Evolutionary conservation across 306 rosid species (phyloP).

Genomic region (Lathyrus oleraceus): DNA sequence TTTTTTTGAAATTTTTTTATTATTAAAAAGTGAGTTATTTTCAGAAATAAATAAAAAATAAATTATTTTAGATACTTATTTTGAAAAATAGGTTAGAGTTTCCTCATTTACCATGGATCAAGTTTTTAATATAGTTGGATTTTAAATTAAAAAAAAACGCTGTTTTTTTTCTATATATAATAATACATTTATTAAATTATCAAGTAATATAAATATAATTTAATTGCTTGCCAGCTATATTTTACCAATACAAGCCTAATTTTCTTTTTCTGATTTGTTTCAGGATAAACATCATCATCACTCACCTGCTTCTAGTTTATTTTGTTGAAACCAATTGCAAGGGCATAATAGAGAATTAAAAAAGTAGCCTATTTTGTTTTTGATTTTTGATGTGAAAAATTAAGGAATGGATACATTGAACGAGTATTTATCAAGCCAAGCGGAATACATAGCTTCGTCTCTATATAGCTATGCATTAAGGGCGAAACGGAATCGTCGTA

Average conservation of each 20-base stretch:
- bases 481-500: background rate
- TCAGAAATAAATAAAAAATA: too few relatives aligned
- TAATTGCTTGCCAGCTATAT: constrained; percentile 20
- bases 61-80: too few relatives aligned
- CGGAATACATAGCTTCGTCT: constrained; percentile 37
- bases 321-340: background rate
- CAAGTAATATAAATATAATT: background rate
- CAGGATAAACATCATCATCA: constrained; percentile 29
- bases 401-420: constrained; percentile 31
- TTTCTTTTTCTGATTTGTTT: background rate
- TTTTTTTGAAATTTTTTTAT: too few relatives aligned
- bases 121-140: too few relatives aligned
- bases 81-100: too few relatives aligned
- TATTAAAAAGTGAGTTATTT: too few relatives aligned
- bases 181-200: constrained; percentile 3
- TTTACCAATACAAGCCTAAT: background rate
- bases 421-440: constrained; percentile 25
- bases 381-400: background rate
- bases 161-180: background rate
- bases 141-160: too few relatives aligned
- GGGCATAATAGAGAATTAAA: background rate
- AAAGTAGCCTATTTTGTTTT: background rate
- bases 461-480: constrained; percentile 23
- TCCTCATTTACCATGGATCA: background rate
- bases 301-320: background rate